phyloP scores from a whole-genome alignment of 177 flowering plant genomes.

The Telopea speciosissima region DNA sequence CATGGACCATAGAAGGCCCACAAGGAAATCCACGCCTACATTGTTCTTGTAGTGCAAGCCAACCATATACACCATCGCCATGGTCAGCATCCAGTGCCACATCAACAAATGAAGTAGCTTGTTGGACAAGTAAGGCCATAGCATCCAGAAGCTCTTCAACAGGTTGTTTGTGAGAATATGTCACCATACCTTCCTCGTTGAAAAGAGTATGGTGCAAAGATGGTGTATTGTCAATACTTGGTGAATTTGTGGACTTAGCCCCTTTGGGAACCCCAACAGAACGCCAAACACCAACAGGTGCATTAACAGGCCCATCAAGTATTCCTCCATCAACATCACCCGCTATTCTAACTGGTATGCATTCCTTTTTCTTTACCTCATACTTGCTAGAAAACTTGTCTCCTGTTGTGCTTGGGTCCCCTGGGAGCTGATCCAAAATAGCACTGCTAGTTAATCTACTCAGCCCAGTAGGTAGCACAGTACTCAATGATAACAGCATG shows the following conservation, averaged over 20 bases:
- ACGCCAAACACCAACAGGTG: slow-evolving; percentile 97
- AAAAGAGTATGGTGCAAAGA: slow-evolving; percentile 47
- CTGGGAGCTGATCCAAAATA: slow-evolving; percentile 40
- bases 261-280: slow-evolving; percentile 80
- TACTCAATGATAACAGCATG: slow-evolving; percentile 40
- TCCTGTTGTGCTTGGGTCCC: slow-evolving; percentile 42
- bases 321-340: slow-evolving; percentile 75
- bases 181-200: slow-evolving; percentile 54
- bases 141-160: slow-evolving; percentile 91
- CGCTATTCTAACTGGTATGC: slow-evolving; percentile 75
- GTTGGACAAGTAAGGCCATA: slow-evolving; percentile 83
- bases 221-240: slow-evolving; percentile 46
- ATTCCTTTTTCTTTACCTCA: slow-evolving; percentile 69
- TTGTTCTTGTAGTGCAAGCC: slow-evolving; percentile 96
- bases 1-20: slow-evolving; percentile 94
- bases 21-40: slow-evolving; percentile 86
- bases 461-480: slow-evolving; percentile 25
- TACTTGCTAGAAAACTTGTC: slow-evolving; percentile 45
- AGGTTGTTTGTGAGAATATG: slow-evolving; percentile 69
- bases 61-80: slow-evolving; percentile 86
- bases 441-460: slow-evolving; percentile 31
- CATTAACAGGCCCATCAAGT: slow-evolving; percentile 63
- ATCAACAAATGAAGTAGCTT: slow-evolving; percentile 93
- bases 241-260: slow-evolving; percentile 43
- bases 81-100: slow-evolving; percentile 78